Conservation (phyloP, 805 yeast genomes). For the Zygosaccharomyces bisporus region DNA sequence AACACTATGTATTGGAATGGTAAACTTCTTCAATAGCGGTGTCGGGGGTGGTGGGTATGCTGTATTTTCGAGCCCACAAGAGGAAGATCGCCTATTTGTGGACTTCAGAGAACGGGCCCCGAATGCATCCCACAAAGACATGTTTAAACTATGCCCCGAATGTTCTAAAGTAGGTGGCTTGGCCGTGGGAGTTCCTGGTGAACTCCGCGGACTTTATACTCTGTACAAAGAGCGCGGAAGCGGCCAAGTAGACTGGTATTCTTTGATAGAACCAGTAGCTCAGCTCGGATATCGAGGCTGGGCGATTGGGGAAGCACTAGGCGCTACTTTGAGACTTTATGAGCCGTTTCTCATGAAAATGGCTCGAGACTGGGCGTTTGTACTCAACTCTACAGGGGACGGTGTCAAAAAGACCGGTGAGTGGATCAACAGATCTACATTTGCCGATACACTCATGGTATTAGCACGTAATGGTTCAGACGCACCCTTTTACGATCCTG, state of each 20-base stretch:
- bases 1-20: slow-evolving; percentile 80
- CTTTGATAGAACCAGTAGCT: slow-evolving; percentile 72
- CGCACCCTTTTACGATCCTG: slow-evolving; percentile 78
- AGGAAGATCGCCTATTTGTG: slow-evolving; percentile 53
- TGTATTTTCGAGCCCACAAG: slow-evolving; percentile 36
- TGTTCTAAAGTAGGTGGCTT: slow-evolving; percentile 74
- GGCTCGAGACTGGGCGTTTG: slow-evolving; percentile 53
- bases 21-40: slow-evolving; percentile 81
- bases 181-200: slow-evolving; percentile 92
- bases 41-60: slow-evolving; percentile 92
- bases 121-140: slow-evolving; percentile 50
- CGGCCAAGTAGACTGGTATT: slow-evolving; percentile 66
- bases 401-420: slow-evolving; percentile 55
- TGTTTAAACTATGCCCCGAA: slow-evolving; percentile 51
- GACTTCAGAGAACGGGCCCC: slow-evolving; percentile 95
- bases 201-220: slow-evolving; percentile 72
- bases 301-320: slow-evolving; percentile 45
- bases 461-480: slow-evolving; percentile 76
- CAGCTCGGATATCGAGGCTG: slow-evolving; percentile 65
- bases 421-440: slow-evolving; percentile 49
- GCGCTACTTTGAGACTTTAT: slow-evolving; percentile 40
- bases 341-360: slow-evolving; percentile 34
- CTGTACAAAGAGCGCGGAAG: slow-evolving; percentile 61
- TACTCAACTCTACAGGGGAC: slow-evolving; percentile 37
- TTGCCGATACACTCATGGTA: slow-evolving; percentile 62